Conservation (phyloP, 2,329 filamentous ascomycete genomes). For the Passalora sequoiae region DNA sequence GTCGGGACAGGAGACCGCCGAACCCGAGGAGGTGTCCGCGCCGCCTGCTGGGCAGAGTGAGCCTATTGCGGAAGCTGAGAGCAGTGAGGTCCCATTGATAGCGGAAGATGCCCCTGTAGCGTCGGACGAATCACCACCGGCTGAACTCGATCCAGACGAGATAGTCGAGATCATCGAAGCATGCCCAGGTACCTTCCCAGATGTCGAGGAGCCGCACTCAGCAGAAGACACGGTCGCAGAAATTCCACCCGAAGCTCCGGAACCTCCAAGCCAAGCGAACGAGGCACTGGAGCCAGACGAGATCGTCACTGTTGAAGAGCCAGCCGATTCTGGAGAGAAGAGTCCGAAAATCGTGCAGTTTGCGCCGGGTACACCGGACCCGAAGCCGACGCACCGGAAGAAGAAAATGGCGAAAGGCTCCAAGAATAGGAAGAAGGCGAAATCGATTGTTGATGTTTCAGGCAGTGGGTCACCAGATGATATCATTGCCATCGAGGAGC, state of each 20-base stretch:
- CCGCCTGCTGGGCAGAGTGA: no score
- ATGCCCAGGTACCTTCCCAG: background rate
- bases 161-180: slow-evolving; percentile 11
- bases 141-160: slow-evolving; percentile 3
- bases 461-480: slow-evolving; percentile 21
- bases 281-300: background rate
- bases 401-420: slow-evolving; percentile 23
- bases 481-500: slow-evolving; percentile 18
- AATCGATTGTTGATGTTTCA: slow-evolving; percentile 6
- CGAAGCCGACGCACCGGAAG: slow-evolving; percentile 22
- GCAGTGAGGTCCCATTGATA: background rate
- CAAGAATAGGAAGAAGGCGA: slow-evolving; percentile 25
- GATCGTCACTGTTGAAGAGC: slow-evolving; percentile 7
- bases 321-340: slow-evolving; percentile 13
- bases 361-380: slow-evolving; percentile 28
- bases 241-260: slow-evolving; percentile 8
- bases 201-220: background rate
- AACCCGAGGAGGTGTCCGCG: no score
- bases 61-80: no score
- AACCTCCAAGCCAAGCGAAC: slow-evolving; percentile 4
- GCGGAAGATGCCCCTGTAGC: background rate
- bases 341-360: slow-evolving; percentile 28
- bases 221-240: background rate
- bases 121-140: background rate
- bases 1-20: no score